Conservation (phyloP, 305 asterid species). For the Caryopteris hybrid region DNA sequence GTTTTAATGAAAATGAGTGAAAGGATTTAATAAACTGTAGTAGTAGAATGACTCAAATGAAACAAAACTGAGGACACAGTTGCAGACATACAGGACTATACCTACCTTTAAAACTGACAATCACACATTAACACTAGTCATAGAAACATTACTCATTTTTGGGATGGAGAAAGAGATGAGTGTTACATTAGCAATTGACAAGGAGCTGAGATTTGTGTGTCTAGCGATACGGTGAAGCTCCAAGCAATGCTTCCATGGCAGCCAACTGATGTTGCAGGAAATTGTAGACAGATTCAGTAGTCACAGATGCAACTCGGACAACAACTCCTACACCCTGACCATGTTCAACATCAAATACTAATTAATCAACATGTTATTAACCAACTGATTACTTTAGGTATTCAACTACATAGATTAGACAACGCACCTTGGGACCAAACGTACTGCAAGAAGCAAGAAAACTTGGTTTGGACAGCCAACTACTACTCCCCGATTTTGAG, state of each 20-base stretch:
- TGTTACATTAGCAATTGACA: too few relatives aligned
- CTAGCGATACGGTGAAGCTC: slow-evolving; percentile 66
- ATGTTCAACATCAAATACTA: not conserved
- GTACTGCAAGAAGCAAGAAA: slow-evolving; percentile 80
- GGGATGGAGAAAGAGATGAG: too few relatives aligned
- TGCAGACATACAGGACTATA: too few relatives aligned
- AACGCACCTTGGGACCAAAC: slow-evolving; percentile 78
- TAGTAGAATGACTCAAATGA: too few relatives aligned
- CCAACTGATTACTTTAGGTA: not conserved
- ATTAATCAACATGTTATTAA: not conserved
- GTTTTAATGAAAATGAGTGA: too few relatives aligned
- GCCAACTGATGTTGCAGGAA: slow-evolving; percentile 72
- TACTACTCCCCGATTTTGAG: too few relatives aligned
- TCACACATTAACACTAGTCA: too few relatives aligned
- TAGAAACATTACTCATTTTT: too few relatives aligned
- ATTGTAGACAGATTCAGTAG: slow-evolving; percentile 76
- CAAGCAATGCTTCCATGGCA: slow-evolving; percentile 61
- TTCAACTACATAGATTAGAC: slow-evolving; percentile 11
- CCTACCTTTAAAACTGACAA: too few relatives aligned
- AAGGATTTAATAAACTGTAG: too few relatives aligned
- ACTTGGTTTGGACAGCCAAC: slow-evolving; percentile 45
- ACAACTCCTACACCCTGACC: slow-evolving; percentile 68
- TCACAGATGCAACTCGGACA: slow-evolving; percentile 66
- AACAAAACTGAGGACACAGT: too few relatives aligned
- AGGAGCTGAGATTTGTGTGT: too few relatives aligned